These are phyloP conservation scores for Torrubiella hemipterigena DNA, from an alignment of 2,329 filamentous ascomycete genomes.

Conservation along the genomic window DNA sequence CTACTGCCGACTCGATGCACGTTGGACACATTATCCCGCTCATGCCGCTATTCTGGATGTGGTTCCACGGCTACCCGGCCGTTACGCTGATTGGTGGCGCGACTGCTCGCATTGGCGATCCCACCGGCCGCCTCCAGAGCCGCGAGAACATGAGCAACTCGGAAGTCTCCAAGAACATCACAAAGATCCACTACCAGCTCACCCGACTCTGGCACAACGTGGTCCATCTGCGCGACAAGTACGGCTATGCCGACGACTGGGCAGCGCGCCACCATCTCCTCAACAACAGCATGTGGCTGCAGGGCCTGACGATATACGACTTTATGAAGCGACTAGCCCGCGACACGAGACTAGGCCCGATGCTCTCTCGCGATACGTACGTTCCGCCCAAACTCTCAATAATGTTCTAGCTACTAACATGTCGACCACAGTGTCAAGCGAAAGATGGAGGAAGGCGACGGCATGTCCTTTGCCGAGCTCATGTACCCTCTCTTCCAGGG, in stretches of 20 bases:
- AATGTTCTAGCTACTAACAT: too few relatives aligned
- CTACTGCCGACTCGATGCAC: constrained; percentile 68
- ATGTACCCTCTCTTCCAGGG: constrained; percentile 86
- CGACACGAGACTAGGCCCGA: constrained; percentile 66
- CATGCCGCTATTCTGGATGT: constrained; percentile 79
- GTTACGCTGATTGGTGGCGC: constrained; percentile 60
- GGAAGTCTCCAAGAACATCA: constrained; percentile 50
- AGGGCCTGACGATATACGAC: constrained; percentile 58
- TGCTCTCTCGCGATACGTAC: constrained; percentile 80
- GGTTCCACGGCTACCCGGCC: constrained; percentile 59
- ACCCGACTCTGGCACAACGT: constrained; percentile 66
- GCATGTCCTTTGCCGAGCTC: constrained; percentile 92
- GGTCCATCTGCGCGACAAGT: constrained; percentile 49
- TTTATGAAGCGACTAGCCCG: constrained; percentile 64
- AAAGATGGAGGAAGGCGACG: constrained; percentile 73
- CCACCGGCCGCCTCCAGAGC: constrained; percentile 54
- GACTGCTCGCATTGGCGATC: constrained; percentile 70
- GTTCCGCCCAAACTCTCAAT: not conserved
- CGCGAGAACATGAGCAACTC: constrained; percentile 40
- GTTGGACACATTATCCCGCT: constrained; percentile 70
- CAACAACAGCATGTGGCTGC: constrained; percentile 82
- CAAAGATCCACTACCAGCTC: constrained; percentile 57
- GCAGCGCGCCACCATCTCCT: constrained; percentile 55
- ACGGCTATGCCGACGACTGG: constrained; percentile 51
- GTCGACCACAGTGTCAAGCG: constrained; percentile 50